A percentile compares a stretch with the other conserved stretches of the same genome.
phyloP scores from a whole-genome alignment of 164 flowering plant genomes.

The Hamamelis virginiana region DNA sequence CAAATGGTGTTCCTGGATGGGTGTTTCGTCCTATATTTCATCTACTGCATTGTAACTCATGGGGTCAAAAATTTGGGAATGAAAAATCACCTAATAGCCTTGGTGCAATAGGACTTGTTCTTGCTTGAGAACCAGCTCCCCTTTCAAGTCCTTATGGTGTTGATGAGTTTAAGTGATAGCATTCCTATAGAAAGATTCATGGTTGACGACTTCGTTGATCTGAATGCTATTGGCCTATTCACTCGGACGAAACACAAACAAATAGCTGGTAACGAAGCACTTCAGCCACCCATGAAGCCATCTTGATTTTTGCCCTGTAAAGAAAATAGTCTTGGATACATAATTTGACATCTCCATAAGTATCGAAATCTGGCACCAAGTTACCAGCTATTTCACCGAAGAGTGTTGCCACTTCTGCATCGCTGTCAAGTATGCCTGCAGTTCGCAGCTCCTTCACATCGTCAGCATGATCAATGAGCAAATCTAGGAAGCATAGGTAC shows the following conservation, averaged over 20 bases:
- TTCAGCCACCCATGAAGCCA: background rate
- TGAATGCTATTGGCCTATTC: too few relatives aligned
- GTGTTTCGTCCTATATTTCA: background rate
- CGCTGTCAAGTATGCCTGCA: background rate
- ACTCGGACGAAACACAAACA: too few relatives aligned
- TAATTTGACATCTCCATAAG: background rate
- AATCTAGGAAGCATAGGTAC: constrained; percentile 13
- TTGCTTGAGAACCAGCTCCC: background rate
- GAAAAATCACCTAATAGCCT: background rate
- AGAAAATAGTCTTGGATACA: background rate
- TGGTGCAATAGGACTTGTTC: background rate
- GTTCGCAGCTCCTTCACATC: constrained; percentile 17
- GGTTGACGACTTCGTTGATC: too few relatives aligned
- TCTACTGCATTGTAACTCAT: background rate
- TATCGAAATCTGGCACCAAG: background rate
- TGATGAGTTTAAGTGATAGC: background rate
- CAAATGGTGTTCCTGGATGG: constrained; percentile 15
- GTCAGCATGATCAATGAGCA: constrained; percentile 9
- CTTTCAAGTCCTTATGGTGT: background rate
- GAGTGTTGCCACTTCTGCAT: constrained; percentile 2
- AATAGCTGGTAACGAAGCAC: too few relatives aligned
- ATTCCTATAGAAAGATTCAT: too few relatives aligned
- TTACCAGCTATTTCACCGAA: background rate
- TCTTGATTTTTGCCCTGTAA: background rate
- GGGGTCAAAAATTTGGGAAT: background rate